A percentile compares a stretch with the other conserved stretches of the same genome.
Conservation (phyloP, 1,284 basidiomycete species). For the Cystobasidium pallidum region DNA sequence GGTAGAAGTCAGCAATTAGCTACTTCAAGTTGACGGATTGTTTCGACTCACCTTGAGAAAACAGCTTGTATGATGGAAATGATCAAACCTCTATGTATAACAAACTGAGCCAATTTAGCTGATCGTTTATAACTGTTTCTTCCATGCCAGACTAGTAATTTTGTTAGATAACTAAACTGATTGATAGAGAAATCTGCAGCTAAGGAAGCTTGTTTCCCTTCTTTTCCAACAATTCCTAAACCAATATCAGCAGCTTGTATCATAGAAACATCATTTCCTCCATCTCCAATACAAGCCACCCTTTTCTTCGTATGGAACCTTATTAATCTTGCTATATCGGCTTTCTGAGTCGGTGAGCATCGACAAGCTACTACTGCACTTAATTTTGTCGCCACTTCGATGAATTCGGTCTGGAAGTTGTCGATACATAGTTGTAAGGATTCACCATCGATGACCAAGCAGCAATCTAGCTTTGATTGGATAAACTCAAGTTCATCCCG, state of each 20-base stretch:
- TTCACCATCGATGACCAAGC: slow-evolving; percentile 98
- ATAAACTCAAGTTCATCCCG: slow-evolving; percentile 92
- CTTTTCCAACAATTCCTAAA: slow-evolving; percentile 97
- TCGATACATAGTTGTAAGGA: slow-evolving; percentile 88
- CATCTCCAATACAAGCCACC: slow-evolving; percentile 96
- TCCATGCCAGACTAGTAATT: slow-evolving; percentile 94
- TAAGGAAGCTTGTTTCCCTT: slow-evolving; percentile 95
- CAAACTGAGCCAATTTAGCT: slow-evolving; percentile 96
- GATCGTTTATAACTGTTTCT: slow-evolving; percentile 97
- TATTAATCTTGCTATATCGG: slow-evolving; percentile 92
- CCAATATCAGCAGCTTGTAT: slow-evolving; percentile 94
- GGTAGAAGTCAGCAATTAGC: too few relatives aligned
- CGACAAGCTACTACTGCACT: slow-evolving; percentile 96
- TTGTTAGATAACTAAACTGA: slow-evolving; percentile 92
- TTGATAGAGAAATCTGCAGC: slow-evolving; percentile 97
- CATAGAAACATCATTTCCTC: slow-evolving; percentile 95
- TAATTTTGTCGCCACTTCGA: slow-evolving; percentile 91
- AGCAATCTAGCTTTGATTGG: slow-evolving; percentile 92
- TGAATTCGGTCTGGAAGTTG: slow-evolving; percentile 88
- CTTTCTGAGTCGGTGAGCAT: slow-evolving; percentile 98
- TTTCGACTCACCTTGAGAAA: slow-evolving; percentile 34
- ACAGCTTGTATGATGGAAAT: slow-evolving; percentile 81
- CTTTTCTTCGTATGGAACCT: slow-evolving; percentile 86
- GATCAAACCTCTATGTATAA: slow-evolving; percentile 96
- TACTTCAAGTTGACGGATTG: too few relatives aligned